Percentiles rank a stretch among this genome's conserved stretches.
These are phyloP conservation scores for Falciphora oryzae DNA, from an alignment of 2,329 filamentous ascomycete genomes.

Conservation along the genomic window DNA sequence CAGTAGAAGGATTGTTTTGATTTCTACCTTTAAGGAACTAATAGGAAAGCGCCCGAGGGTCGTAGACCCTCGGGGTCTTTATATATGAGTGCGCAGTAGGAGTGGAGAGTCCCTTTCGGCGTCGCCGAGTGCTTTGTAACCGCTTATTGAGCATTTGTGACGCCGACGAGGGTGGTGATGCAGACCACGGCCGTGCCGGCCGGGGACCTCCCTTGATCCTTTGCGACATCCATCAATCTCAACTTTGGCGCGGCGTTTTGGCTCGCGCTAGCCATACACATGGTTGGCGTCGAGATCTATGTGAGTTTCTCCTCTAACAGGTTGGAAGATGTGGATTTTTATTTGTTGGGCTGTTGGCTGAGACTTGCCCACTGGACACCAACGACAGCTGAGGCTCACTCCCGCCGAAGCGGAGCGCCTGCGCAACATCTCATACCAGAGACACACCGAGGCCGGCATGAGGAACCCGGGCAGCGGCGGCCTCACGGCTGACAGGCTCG, in stretches of 20 bases:
- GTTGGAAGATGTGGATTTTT: neutral
- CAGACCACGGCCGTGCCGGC: too few relatives aligned
- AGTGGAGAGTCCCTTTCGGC: too few relatives aligned
- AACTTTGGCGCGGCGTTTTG: slow-evolving; percentile 48
- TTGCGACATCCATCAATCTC: too few relatives aligned
- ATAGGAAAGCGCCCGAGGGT: too few relatives aligned
- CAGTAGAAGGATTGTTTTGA: too few relatives aligned
- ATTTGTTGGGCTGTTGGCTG: neutral
- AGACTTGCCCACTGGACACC: neutral
- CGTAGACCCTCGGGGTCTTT: too few relatives aligned
- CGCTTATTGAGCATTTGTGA: too few relatives aligned
- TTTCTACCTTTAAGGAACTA: too few relatives aligned
- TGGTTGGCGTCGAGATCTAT: slow-evolving; percentile 41
- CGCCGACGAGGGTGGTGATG: too few relatives aligned
- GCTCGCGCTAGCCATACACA: slow-evolving; percentile 47
- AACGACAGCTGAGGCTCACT: slow-evolving; percentile 42
- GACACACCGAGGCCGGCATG: slow-evolving; percentile 49
- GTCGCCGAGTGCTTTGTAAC: too few relatives aligned
- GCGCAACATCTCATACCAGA: slow-evolving; percentile 48
- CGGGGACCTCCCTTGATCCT: too few relatives aligned
- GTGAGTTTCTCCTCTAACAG: slow-evolving; percentile 22
- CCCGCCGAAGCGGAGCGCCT: slow-evolving; percentile 48
- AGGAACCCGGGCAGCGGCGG: slow-evolving; percentile 42
- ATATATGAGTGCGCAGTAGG: too few relatives aligned
- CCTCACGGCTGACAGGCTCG: slow-evolving; percentile 35